Evolutionary conservation across 768 basidiomycete species (phyloP), one percentile per base, ranked within the genome.

Genomic region (Mycena latifolia): DNA sequence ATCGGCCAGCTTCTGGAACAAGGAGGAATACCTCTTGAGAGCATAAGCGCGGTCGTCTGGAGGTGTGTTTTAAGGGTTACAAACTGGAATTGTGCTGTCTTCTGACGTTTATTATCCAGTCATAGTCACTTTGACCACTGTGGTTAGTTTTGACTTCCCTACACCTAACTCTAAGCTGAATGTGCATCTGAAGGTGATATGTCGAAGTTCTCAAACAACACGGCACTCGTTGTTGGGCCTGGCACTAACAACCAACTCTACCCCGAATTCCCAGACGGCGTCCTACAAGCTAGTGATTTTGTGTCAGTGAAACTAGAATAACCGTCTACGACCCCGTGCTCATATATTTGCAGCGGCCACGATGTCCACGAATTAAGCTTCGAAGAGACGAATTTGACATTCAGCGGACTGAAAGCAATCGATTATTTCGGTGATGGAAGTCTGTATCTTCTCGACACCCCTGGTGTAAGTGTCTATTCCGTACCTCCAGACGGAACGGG

Each of bases 351-450:
- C 41, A 65, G 67, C 5, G 54, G 48, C 35, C 67, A 29, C 31
- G 33, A 25, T 33, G 31, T 69, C 46, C 39, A 15, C 9, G 35
- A 59, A 60, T 18, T 64, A 20, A 37, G 47, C 31, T 59, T 67
- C 27, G 22, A 12, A 4, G n/a, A n/a, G n/a, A n/a, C n/a, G n/a
- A n/a, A n/a, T n/a, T n/a, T 55, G 22, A 46, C 37, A 2, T 59
- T 69, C 37, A 43, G 56, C 52, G 67, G 62, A 10, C 33, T 69
- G n/a, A 29, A 55, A 5, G 67, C 67, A n/a, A n/a, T n/a, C n/a
- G n/a, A n/a, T n/a, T n/a, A n/a, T n/a, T n/a, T n/a, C n/a, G n/a
- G n/a, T n/a, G 3, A 25, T 60, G 18, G 58, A 28, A 58, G 69
- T 48, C 50, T 43, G 8, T 39, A 39, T 39, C 37, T 39, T 15